These are phyloP conservation scores for Chondrostereum purpureum DNA, from an alignment of 1,284 basidiomycete species.

Conservation along the genomic window DNA sequence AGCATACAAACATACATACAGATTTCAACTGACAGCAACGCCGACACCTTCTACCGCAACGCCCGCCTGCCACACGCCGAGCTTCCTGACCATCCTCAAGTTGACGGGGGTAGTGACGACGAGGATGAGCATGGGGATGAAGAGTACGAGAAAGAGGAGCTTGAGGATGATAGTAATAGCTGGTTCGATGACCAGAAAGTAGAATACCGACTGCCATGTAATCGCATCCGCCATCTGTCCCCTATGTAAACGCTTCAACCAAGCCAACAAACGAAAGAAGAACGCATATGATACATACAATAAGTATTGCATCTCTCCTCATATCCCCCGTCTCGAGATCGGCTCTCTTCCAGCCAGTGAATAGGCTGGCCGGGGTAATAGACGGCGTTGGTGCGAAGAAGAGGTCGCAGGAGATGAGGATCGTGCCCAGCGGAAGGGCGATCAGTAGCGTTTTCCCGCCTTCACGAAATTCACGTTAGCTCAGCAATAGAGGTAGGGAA, in stretches of 20 bases:
- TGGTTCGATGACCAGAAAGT: slow-evolving; percentile 79
- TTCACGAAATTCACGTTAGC: slow-evolving; percentile 32
- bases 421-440: slow-evolving; percentile 67
- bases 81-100: slow-evolving; percentile 51
- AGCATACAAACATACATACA: no score
- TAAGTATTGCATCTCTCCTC: slow-evolving; percentile 63
- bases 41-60: slow-evolving; percentile 72
- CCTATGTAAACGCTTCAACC: no score
- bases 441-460: slow-evolving; percentile 72
- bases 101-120: slow-evolving; percentile 61
- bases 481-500: slow-evolving; percentile 6
- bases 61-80: slow-evolving; percentile 77
- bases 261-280: no score
- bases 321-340: slow-evolving; percentile 45
- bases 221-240: slow-evolving; percentile 75
- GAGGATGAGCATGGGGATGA: slow-evolving; percentile 51
- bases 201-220: slow-evolving; percentile 76
- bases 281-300: slow-evolving; percentile 58
- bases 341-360: slow-evolving; percentile 45
- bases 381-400: slow-evolving; percentile 61
- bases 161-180: slow-evolving; percentile 66
- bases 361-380: slow-evolving; percentile 55
- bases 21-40: slow-evolving; percentile 34
- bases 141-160: slow-evolving; percentile 45
- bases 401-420: slow-evolving; percentile 67